phyloP scores from a whole-genome alignment of 306 rosid species.

The Quercus engelmannii region DNA sequence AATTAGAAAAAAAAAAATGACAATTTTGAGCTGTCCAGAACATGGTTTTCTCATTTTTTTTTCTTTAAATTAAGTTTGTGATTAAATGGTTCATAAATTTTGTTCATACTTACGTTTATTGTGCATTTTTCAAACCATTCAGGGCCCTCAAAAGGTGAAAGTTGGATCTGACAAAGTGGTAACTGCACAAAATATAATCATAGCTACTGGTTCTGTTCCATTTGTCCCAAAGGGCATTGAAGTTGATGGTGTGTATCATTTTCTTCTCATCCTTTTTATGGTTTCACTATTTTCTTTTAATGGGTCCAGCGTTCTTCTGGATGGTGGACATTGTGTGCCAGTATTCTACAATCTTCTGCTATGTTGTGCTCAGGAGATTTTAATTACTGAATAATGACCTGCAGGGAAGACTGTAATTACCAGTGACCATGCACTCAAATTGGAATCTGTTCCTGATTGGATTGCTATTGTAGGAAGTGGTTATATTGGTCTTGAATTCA shows the following conservation, averaged over 20 bases:
- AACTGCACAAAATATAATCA: conserved; percentile 83
- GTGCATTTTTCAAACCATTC: conserved; percentile 18
- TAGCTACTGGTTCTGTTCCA: conserved; percentile 98
- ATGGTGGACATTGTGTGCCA: neutral
- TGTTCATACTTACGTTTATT: conserved; percentile 14
- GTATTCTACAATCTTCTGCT: conserved; percentile 10
- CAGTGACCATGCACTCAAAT: conserved; percentile 97
- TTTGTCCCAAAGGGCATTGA: conserved; percentile 97
- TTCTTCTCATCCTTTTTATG: conserved; percentile 17
- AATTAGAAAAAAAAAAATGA: neutral
- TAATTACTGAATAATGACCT: conserved; percentile 23
- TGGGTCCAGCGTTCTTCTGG: neutral
- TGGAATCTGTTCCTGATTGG: conserved; percentile 97
- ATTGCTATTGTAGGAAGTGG: conserved; percentile 98
- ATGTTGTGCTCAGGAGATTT: neutral
- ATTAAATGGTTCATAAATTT: neutral
- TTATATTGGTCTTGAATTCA: conserved; percentile 97
- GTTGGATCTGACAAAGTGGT: conserved; percentile 77
- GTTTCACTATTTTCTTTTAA: conserved; percentile 12
- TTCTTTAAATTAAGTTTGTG: neutral
- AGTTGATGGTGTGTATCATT: conserved; percentile 62
- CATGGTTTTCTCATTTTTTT: neutral
- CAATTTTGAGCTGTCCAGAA: neutral
- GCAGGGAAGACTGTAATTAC: conserved; percentile 98
- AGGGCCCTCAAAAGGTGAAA: conserved; percentile 93